Percentiles rank a stretch among this genome's conserved stretches.
Conservation (phyloP, 768 basidiomycete genomes). For the Lyophyllum decastes region DNA sequence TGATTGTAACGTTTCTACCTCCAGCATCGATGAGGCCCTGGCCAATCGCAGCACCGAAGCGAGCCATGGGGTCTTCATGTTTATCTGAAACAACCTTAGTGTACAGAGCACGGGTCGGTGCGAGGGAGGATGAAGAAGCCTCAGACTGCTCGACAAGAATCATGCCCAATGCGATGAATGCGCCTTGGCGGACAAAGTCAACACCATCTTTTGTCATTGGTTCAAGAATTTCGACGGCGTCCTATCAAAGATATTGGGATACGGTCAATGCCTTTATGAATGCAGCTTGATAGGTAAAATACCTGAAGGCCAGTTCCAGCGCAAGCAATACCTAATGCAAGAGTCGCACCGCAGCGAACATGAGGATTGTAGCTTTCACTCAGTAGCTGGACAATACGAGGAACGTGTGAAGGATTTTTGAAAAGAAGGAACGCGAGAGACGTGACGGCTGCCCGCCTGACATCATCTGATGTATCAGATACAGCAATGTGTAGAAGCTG, state of each 20-base stretch:
- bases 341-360: slow-evolving; percentile 94
- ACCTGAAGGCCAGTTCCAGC: slow-evolving; percentile 96
- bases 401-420: slow-evolving; percentile 95
- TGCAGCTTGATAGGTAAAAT: not conserved
- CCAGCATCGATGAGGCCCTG: slow-evolving; percentile 99
- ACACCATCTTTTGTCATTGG: slow-evolving; percentile 98
- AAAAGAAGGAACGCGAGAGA: slow-evolving; percentile 95
- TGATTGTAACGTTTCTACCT: slow-evolving; percentile 94
- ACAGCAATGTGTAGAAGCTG: slow-evolving; percentile 94
- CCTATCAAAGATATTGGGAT: slow-evolving; percentile 43
- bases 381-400: slow-evolving; percentile 92
- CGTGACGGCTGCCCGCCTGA: slow-evolving; percentile 94
- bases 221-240: slow-evolving; percentile 94
- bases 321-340: slow-evolving; percentile 96
- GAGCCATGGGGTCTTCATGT: slow-evolving; percentile 98
- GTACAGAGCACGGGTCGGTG: slow-evolving; percentile 81
- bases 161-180: slow-evolving; percentile 94
- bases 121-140: slow-evolving; percentile 79
- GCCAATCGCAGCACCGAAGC: slow-evolving; percentile 93
- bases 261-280: not conserved
- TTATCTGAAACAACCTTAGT: slow-evolving; percentile 91
- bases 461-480: slow-evolving; percentile 97
- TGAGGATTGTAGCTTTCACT: slow-evolving; percentile 99
- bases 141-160: slow-evolving; percentile 96
- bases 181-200: slow-evolving; percentile 98